Base-by-base conservation (phyloP, 1,284 basidiomycete species). In the Fistulina hepatica region DNA sequence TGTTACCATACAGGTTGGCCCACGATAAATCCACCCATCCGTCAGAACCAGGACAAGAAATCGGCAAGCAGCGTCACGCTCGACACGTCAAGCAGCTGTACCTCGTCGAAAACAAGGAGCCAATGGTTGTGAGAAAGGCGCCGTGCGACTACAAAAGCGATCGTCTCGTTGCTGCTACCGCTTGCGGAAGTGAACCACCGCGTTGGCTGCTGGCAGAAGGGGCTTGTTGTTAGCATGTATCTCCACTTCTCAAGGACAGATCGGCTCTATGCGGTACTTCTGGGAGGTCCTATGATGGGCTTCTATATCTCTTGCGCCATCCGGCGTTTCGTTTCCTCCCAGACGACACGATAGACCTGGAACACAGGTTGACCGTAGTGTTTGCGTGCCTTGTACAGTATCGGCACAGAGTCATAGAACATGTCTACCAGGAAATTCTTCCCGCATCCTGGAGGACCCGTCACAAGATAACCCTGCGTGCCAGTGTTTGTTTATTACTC, bases 381-480 rank as follows among this genome's bases (percentile, higher is more conserved):
- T 36, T 75, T 72, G 13, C 77, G 64, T 3, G 67, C 61, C 53
- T 83, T 82, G 57, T 68, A 67, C 2, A 60, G 63, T 0, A 73
- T 73, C 0, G 74, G 75, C 0, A 81, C 50, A 5, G 69, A 60
- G 24, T 71, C 60, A 52, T 70, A 77, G 65, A 81, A 81, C 19
- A 82, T 61, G 48, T 81, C 73, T 36, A 81, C 66, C 11, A 83
- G 57, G 45, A 84, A 69, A 28, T 71, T 75, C 54, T 88, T 89
- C 27, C 83, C 84, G 1, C 75, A 80, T 11, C 84, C 82, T 0
- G 85, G 82, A 11, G 83, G 79, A 5, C 83, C 82, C 41, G 81
- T 76, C 8, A 88, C 59, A 3, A 88, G 65, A 44, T 86, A 72
- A 11, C 82, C 82, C 81, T 81, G 46, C 5, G 26, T 12, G n/a